Evolutionary conservation across 345 rosid species (phyloP).

Genomic region (Eutrema yunnanense): DNA sequence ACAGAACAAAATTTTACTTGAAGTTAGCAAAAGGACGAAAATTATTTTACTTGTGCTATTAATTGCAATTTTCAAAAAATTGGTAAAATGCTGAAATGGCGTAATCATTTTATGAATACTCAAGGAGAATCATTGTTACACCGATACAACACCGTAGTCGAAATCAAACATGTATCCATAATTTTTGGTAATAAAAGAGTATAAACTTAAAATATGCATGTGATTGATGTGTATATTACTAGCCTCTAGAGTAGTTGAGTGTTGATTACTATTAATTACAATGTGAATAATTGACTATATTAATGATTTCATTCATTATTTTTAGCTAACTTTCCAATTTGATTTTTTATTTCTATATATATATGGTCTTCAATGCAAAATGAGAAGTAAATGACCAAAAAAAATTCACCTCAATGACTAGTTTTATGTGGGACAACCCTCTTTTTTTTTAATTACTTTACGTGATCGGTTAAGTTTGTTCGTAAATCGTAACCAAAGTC

Average conservation of each 20-base stretch:
- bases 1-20: not conserved
- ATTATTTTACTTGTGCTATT: not conserved
- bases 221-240: not conserved
- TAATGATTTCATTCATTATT: slow-evolving; percentile 18
- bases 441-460: not conserved
- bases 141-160: not conserved
- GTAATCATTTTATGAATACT: not conserved
- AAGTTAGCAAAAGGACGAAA: not conserved
- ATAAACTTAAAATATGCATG: not conserved
- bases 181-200: not conserved
- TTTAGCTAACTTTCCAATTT: slow-evolving; percentile 14
- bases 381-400: not conserved
- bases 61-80: not conserved
- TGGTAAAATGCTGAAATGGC: not conserved
- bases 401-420: no score
- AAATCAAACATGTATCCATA: not conserved
- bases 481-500: not conserved
- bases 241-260: slow-evolving; percentile 8
- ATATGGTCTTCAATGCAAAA: slow-evolving; percentile 16
- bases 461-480: not conserved
- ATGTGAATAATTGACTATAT: slow-evolving; percentile 10
- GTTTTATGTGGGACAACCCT: slow-evolving; percentile 3
- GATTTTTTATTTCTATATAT: not conserved
- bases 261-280: slow-evolving; percentile 16
- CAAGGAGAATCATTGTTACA: no score